A percentile compares a stretch with the other conserved stretches of the same genome.
These are phyloP conservation scores for Talaromyces funiculosus DNA, from an alignment of 2,329 filamentous ascomycete species.

Conservation along the genomic window DNA sequence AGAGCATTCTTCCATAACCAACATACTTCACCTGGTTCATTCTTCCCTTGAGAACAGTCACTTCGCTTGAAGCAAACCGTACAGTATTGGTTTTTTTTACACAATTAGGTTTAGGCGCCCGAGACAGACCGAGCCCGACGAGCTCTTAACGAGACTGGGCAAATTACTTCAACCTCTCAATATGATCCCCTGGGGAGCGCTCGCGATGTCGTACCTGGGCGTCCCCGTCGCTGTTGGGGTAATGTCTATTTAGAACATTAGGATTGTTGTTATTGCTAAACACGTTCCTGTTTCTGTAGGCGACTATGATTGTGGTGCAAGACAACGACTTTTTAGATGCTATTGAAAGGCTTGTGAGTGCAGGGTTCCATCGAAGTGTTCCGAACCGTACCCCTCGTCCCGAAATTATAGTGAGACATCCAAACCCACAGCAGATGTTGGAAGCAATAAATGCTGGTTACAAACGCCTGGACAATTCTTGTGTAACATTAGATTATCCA, in stretches of 20 bases:
- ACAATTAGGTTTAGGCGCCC: slow-evolving; percentile 16
- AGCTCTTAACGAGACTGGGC: slow-evolving; percentile 15
- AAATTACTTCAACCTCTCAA: slow-evolving; percentile 20
- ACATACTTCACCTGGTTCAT: too few relatives aligned
- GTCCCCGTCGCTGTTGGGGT: slow-evolving; percentile 18
- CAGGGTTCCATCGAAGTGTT: slow-evolving; percentile 19
- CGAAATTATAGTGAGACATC: neutral
- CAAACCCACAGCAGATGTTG: slow-evolving; percentile 10
- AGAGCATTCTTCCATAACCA: too few relatives aligned
- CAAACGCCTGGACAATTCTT: slow-evolving; percentile 19
- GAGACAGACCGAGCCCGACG: slow-evolving; percentile 21
- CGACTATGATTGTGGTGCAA: slow-evolving; percentile 19
- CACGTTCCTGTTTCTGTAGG: slow-evolving; percentile 12
- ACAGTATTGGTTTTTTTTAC: neutral
- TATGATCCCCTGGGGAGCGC: slow-evolving; percentile 19
- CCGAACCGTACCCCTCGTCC: slow-evolving; percentile 18
- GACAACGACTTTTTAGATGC: slow-evolving; percentile 19
- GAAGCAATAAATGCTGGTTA: slow-evolving; percentile 22
- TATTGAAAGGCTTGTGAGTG: slow-evolving; percentile 19
- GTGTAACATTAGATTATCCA: slow-evolving; percentile 22
- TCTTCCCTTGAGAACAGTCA: too few relatives aligned
- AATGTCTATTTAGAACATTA: slow-evolving; percentile 8
- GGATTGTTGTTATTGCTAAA: slow-evolving; percentile 12
- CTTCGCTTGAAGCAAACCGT: neutral
- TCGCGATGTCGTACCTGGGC: slow-evolving; percentile 20